These are phyloP conservation scores for Phytophthora litchii DNA, from an alignment of 352 stramenopile genomes.

Conservation along the genomic window DNA sequence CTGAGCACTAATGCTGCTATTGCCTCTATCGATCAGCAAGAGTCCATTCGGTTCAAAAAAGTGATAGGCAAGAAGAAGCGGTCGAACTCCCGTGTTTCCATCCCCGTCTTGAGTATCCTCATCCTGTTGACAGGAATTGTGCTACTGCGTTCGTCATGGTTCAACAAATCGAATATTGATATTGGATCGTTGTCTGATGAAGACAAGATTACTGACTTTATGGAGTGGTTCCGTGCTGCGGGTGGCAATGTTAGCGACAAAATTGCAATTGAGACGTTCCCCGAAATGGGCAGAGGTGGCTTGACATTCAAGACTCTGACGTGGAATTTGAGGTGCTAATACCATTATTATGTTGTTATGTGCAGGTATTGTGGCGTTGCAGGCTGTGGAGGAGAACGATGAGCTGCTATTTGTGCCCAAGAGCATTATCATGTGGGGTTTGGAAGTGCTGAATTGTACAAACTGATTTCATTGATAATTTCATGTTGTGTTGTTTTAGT, in stretches of 20 bases:
- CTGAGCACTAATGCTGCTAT: not conserved
- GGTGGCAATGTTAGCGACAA: constrained; percentile 22
- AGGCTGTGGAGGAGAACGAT: constrained; percentile 36
- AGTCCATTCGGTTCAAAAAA: not conserved
- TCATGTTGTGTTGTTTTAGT: constrained; percentile 11
- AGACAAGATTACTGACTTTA: not conserved
- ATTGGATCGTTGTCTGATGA: constrained; percentile 7
- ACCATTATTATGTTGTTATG: too few species aligned
- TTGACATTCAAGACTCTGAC: not conserved
- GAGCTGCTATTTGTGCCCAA: constrained; percentile 51
- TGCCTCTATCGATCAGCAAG: not conserved
- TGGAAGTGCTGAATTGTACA: too few species aligned
- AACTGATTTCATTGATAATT: not conserved
- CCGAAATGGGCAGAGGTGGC: constrained; percentile 44
- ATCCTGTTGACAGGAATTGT: constrained; percentile 15
- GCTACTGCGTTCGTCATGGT: constrained; percentile 1
- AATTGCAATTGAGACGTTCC: constrained; percentile 37
- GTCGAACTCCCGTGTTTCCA: not conserved
- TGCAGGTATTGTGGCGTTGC: constrained; percentile 35
- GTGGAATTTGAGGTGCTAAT: too few species aligned
- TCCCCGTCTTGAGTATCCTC: constrained; percentile 14
- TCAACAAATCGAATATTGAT: not conserved
- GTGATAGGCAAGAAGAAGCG: constrained; percentile 10
- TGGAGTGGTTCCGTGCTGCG: too few species aligned
- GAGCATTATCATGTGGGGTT: constrained; percentile 47